Evolutionary conservation across 140 eudicot species (phyloP).

Genomic region (Artemisia princeps): DNA sequence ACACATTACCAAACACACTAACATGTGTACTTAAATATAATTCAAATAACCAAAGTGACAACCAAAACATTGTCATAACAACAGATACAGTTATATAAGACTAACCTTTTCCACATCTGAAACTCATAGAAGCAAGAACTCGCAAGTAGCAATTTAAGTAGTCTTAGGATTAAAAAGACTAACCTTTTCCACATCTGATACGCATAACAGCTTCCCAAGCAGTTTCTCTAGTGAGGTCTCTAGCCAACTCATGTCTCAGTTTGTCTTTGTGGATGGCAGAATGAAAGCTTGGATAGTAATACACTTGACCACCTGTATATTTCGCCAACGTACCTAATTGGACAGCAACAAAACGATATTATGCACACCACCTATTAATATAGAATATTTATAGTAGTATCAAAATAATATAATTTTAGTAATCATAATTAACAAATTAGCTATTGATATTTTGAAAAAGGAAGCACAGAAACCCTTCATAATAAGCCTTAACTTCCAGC

Average conservation of each 20-base stretch:
- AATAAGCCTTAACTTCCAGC: not conserved
- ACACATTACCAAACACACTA: too few species aligned
- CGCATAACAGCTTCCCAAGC: slow-evolving; percentile 99
- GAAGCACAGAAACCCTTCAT: not conserved
- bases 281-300: slow-evolving; percentile 70
- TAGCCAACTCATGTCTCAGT: slow-evolving; percentile 64
- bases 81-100: too few species aligned
- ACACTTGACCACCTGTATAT: slow-evolving; percentile 89
- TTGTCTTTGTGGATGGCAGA: slow-evolving; percentile 55
- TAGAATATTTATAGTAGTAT: not conserved
- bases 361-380: not conserved
- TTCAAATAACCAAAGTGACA: too few species aligned
- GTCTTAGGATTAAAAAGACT: slow-evolving; percentile 7
- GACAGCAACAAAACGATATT: slow-evolving; percentile 1
- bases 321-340: slow-evolving; percentile 71
- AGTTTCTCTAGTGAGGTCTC: slow-evolving; percentile 90
- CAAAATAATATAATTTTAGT: too few species aligned
- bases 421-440: too few species aligned
- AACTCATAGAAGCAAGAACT: not conserved
- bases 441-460: not conserved
- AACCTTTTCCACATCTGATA: slow-evolving; percentile 89
- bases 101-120: too few species aligned
- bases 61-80: too few species aligned
- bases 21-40: too few species aligned
- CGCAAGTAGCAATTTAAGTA: not conserved